Conservation (phyloP, 306 rosid species). For the Glycyrrhiza uralensis region DNA sequence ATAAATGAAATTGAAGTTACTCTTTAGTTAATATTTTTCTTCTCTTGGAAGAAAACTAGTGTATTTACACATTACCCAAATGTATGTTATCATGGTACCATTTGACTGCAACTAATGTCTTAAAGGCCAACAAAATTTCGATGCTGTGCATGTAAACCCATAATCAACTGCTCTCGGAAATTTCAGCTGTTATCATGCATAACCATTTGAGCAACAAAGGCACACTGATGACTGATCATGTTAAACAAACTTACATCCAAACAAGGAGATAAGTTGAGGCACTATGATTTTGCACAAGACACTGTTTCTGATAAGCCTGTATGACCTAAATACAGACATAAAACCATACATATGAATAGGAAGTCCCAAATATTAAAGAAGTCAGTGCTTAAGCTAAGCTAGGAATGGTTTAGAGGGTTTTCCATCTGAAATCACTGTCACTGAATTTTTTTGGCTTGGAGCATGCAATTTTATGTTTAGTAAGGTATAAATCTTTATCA, state of each 20-base stretch:
- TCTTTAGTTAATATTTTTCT: neutral
- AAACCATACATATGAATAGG: neutral
- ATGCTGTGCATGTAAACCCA: conserved; percentile 6
- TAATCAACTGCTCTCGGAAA: conserved; percentile 1
- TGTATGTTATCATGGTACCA: neutral
- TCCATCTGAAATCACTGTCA: conserved; percentile 15
- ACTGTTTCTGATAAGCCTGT: conserved; percentile 11
- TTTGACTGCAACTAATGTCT: neutral
- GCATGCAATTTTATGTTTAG: conserved; percentile 6
- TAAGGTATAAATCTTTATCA: neutral
- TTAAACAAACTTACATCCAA: conserved; percentile 9
- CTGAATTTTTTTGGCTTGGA: neutral
- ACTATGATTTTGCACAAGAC: conserved; percentile 16
- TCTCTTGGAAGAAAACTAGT: neutral
- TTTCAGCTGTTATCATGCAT: neutral
- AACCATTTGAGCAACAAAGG: conserved; percentile 10
- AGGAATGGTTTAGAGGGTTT: conserved; percentile 14
- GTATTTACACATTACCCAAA: neutral
- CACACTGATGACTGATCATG: neutral
- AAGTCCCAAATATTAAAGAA: neutral
- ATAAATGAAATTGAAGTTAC: neutral
- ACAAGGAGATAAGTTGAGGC: conserved; percentile 11
- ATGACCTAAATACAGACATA: conserved; percentile 5
- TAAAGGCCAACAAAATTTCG: conserved; percentile 1
- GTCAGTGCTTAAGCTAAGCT: conserved; percentile 1